Conservation (phyloP, 2,329 filamentous ascomycete species). For the Daldinia sp. region DNA sequence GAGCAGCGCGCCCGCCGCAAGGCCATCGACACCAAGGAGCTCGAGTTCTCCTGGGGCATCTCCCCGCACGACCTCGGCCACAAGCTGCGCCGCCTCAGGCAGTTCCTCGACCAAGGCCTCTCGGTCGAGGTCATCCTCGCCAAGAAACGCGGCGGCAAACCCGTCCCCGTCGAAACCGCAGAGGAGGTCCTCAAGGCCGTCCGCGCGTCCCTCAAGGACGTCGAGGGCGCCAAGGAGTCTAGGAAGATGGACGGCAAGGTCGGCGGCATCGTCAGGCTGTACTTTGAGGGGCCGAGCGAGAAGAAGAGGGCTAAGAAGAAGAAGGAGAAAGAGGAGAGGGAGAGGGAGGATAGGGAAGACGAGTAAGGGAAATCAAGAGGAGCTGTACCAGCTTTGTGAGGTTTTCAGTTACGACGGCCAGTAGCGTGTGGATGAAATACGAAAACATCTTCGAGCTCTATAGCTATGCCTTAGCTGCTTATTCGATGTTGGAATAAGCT, state of each 20-base stretch:
- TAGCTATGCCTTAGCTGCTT: not conserved
- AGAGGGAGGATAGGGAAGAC: not conserved
- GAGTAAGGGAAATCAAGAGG: not conserved
- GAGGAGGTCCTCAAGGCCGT: slow-evolving; percentile 67
- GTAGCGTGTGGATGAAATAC: not conserved
- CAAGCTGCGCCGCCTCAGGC: slow-evolving; percentile 73
- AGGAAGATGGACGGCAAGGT: slow-evolving; percentile 57
- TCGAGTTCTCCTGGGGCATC: slow-evolving; percentile 95
- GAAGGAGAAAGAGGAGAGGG: slow-evolving; percentile 16
- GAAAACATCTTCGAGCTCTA: not conserved
- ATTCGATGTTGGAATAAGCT: not conserved
- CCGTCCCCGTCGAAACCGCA: slow-evolving; percentile 73
- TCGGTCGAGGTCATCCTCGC: slow-evolving; percentile 80
- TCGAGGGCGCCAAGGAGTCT: slow-evolving; percentile 54
- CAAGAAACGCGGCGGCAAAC: slow-evolving; percentile 72
- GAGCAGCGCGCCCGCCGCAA: slow-evolving; percentile 59
- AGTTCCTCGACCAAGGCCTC: slow-evolving; percentile 79
- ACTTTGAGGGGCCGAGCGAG: slow-evolving; percentile 53
- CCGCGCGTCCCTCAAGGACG: slow-evolving; percentile 41
- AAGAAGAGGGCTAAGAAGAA: slow-evolving; percentile 29
- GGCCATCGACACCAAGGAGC: slow-evolving; percentile 71
- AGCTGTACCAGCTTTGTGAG: not conserved
- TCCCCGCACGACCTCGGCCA: slow-evolving; percentile 79
- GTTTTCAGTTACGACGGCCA: not conserved
- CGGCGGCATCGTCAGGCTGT: slow-evolving; percentile 53